Evolutionary conservation across 768 basidiomycete species (phyloP), one percentile per base, ranked within the genome.

Genomic region (Hericium coralloides): DNA sequence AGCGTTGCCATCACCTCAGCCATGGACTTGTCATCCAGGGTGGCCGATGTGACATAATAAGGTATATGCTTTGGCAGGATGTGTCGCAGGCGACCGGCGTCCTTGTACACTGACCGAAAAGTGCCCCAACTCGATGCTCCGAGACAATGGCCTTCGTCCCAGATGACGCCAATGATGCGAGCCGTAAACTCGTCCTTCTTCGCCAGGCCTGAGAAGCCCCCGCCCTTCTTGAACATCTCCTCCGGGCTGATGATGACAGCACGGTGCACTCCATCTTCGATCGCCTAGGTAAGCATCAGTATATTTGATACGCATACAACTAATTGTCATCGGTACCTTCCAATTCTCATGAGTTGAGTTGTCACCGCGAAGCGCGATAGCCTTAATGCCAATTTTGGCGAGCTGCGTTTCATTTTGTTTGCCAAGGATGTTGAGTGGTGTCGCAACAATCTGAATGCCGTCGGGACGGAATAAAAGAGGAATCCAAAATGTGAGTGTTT

Each of bases 21-120:
- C 0, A 72, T 64, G 0, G 70, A n/a, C n/a, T 53, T 0, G 50
- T 22, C 5, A 60, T 54, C 1, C 70, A 68, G 1, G 74, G 61
- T 0, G 73, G 73, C 73, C 0, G 72, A 74, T 4, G 67, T 61
- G 9, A 71, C 59, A 20, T 68, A 64, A 38, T 72, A 68, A 4
- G 66, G 70, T 10, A 72, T 63, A 0, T 18, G 6, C 6, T 60
- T 57, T 3, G 71, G 62, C 6, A 77, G 61, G 6, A 72, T 55
- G 58, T 63, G 67, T 0, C 63, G 67, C 3, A 73, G 48, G 2
- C 54, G 57, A n/a, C n/a, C n/a, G n/a, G n/a, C n/a, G n/a, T n/a
- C n/a, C n/a, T n/a, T n/a, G n/a, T n/a, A n/a, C n/a, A n/a, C n/a
- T n/a, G n/a, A n/a, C n/a, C n/a, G n/a, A n/a, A n/a, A n/a, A n/a